These are phyloP conservation scores for Trichosporon coremiiforme DNA, from an alignment of 1,284 basidiomycete genomes.

Conservation along the genomic window DNA sequence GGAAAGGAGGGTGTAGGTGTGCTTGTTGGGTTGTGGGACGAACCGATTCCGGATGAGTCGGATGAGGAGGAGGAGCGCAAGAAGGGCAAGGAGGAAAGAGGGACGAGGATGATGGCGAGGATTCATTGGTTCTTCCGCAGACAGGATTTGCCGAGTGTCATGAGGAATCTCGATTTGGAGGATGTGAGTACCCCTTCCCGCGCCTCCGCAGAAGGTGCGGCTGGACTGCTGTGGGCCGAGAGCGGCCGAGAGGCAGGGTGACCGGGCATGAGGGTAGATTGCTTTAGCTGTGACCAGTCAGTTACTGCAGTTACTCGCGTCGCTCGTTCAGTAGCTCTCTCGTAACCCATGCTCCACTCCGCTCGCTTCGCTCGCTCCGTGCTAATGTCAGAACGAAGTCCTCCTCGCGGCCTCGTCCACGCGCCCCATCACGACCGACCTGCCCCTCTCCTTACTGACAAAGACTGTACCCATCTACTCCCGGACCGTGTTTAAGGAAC, in stretches of 20 bases:
- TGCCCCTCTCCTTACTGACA: conserved; percentile 42
- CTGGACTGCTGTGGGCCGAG: no score
- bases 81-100: conserved; percentile 27
- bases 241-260: no score
- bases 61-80: conserved; percentile 28
- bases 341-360: no score
- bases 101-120: conserved; percentile 48
- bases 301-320: no score
- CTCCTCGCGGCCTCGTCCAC: conserved; percentile 47
- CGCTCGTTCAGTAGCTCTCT: no score
- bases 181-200: no score
- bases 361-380: no score
- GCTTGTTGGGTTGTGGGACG: conserved; percentile 52
- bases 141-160: conserved; percentile 53
- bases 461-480: conserved; percentile 50
- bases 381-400: conserved; percentile 56
- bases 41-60: conserved; percentile 30
- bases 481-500: conserved; percentile 39
- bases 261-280: no score
- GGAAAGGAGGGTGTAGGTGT: conserved; percentile 52
- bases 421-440: conserved; percentile 39
- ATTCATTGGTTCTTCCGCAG: conserved; percentile 55
- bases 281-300: no score
- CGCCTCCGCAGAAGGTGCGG: no score
- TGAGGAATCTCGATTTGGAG: conserved; percentile 50